Conservation (phyloP, 192 early-diverging fungal genomes). For the Globomyces pollinis-pini region DNA sequence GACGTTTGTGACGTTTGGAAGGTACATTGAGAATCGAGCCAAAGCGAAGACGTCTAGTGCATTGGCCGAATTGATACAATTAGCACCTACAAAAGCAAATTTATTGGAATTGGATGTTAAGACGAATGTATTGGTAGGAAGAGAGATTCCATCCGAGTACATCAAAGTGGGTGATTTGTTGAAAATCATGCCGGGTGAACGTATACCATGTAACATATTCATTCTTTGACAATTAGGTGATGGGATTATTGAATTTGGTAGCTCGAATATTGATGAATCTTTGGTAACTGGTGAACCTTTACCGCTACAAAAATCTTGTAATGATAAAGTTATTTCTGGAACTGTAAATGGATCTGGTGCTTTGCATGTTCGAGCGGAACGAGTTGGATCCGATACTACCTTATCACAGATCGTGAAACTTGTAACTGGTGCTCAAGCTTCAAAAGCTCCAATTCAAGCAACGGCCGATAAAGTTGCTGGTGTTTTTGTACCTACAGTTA, state of each 20-base stretch:
- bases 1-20: conserved; percentile 84
- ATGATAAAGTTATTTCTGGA: conserved; percentile 77
- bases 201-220: conserved; percentile 88
- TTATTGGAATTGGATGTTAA: conserved; percentile 25
- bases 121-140: conserved; percentile 39
- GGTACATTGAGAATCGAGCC: conserved; percentile 90
- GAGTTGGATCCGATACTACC: conserved; percentile 86
- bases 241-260: conserved; percentile 66
- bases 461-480: conserved; percentile 82
- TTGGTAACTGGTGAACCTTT: conserved; percentile 90
- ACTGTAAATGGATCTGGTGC: conserved; percentile 88
- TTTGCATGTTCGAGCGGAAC: conserved; percentile 72
- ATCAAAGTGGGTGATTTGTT: conserved; percentile 78
- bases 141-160: conserved; percentile 73
- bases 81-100: conserved; percentile 67
- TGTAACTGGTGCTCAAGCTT: conserved; percentile 88
- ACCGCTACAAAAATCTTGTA: conserved; percentile 61
- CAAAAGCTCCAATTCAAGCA: conserved; percentile 92
- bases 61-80: conserved; percentile 75
- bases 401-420: conserved; percentile 86
- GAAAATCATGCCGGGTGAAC: conserved; percentile 87
- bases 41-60: conserved; percentile 90
- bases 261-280: conserved; percentile 85
- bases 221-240: too few relatives aligned
- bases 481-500: conserved; percentile 85